These are phyloP conservation scores for Trichoderma parareesei DNA, from an alignment of 495 filamentous ascomycete species.

Conservation along the genomic window DNA sequence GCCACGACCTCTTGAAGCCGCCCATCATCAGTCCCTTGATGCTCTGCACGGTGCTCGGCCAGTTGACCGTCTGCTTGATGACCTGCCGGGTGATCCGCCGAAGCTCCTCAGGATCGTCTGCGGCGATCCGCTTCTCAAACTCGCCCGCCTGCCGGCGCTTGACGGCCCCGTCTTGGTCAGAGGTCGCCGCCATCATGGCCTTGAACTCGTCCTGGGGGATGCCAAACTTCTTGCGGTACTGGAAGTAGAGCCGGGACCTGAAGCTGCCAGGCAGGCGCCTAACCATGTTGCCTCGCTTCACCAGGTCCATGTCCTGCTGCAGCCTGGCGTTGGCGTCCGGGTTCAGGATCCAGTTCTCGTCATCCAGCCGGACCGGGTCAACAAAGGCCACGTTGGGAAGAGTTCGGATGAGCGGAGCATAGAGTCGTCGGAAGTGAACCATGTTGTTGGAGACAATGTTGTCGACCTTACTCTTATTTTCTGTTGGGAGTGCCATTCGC, in stretches of 20 bases:
- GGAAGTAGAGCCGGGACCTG: constrained; percentile 82
- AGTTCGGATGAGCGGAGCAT: constrained; percentile 77
- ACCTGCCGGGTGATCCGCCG: constrained; percentile 57
- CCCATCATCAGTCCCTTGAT: constrained; percentile 73
- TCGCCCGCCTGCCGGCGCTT: constrained; percentile 67
- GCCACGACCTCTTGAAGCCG: constrained; percentile 57
- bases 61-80: constrained; percentile 78
- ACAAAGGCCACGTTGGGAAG: constrained; percentile 77
- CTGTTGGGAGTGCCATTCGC: constrained; percentile 78
- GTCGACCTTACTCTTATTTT: constrained; percentile 84
- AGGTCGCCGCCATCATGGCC: constrained; percentile 69
- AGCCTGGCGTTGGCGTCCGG: constrained; percentile 46
- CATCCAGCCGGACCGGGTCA: constrained; percentile 29
- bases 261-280: constrained; percentile 82
- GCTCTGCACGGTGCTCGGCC: constrained; percentile 81
- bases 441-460: constrained; percentile 93
- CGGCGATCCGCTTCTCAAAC: constrained; percentile 79
- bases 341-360: constrained; percentile 63
- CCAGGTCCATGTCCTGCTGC: constrained; percentile 82
- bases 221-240: constrained; percentile 81
- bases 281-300: constrained; percentile 91
- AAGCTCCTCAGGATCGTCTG: constrained; percentile 54
- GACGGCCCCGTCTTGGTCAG: constrained; percentile 62
- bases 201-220: constrained; percentile 79
- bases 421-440: constrained; percentile 80